phyloP scores from a whole-genome alignment of 768 basidiomycete genomes.

The Butyriboletus loyo region DNA sequence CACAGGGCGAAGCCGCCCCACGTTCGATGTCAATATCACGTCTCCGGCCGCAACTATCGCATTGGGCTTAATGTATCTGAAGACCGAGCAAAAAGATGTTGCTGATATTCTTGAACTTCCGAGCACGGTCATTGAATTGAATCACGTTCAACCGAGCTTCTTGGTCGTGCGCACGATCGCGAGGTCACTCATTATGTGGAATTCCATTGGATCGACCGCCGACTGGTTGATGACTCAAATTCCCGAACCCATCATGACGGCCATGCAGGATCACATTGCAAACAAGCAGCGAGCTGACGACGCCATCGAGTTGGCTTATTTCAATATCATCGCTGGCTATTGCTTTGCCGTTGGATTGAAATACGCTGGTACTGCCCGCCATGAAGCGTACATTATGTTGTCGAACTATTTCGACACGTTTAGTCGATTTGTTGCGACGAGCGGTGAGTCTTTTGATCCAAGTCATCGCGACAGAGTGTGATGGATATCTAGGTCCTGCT shows the following conservation, averaged over 20 bases:
- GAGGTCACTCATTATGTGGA: conserved; percentile 83
- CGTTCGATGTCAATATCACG: conserved; percentile 86
- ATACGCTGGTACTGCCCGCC: conserved; percentile 89
- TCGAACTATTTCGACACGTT: conserved; percentile 81
- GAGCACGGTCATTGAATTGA: conserved; percentile 71
- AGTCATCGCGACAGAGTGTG: conserved; percentile 1
- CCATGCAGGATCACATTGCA: conserved; percentile 50
- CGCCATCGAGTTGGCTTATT: conserved; percentile 83
- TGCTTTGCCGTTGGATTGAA: conserved; percentile 92
- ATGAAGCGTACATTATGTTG: conserved; percentile 82
- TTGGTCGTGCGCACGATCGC: conserved; percentile 79
- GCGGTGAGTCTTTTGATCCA: conserved; percentile 44
- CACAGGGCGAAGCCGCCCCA: conserved; percentile 37
- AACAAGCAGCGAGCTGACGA: conserved; percentile 54
- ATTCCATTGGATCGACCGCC: conserved; percentile 62
- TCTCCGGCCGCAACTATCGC: conserved; percentile 90
- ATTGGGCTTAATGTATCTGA: conserved; percentile 89
- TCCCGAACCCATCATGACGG: conserved; percentile 60
- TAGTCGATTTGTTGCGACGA: conserved; percentile 63
- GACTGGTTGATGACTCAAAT: conserved; percentile 75
- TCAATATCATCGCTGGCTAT: conserved; percentile 85
- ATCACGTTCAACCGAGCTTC: conserved; percentile 85
- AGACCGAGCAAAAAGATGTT: conserved; percentile 79
- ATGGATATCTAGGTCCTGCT: conserved; percentile 50
- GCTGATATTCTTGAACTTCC: conserved; percentile 85